phyloP scores from a whole-genome alignment of 2,329 filamentous ascomycete species.

The Trichoderma semiorbis region DNA sequence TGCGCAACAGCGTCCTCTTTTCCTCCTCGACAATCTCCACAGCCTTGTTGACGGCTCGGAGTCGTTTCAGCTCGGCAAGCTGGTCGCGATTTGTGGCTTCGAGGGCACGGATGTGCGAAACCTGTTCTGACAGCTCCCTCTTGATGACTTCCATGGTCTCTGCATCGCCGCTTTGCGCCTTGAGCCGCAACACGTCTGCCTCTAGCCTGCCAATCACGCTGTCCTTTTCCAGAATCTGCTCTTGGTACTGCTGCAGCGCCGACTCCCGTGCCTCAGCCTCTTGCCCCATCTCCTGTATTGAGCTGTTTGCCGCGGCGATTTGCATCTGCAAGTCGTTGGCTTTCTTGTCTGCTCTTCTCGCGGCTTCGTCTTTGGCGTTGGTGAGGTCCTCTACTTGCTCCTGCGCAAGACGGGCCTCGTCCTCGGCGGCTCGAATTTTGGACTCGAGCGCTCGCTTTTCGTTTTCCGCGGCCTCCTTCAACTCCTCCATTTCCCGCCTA shows the following conservation, averaged over 20 bases:
- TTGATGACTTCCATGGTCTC: conserved; percentile 85
- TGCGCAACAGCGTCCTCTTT: conserved; percentile 77
- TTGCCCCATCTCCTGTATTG: conserved; percentile 56
- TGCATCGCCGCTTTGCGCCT: conserved; percentile 80
- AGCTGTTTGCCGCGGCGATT: conserved; percentile 43
- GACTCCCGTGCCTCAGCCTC: conserved; percentile 55
- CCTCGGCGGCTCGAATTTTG: conserved; percentile 66
- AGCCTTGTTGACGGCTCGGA: conserved; percentile 79
- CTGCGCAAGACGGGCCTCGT: conserved; percentile 68
- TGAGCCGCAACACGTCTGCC: conserved; percentile 76
- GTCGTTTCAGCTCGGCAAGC: conserved; percentile 71
- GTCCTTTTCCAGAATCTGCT: conserved; percentile 66
- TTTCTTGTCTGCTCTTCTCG: conserved; percentile 57
- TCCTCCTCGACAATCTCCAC: conserved; percentile 94
- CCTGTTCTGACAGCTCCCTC: conserved; percentile 83
- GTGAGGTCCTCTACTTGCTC: conserved; percentile 77
- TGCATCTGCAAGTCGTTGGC: conserved; percentile 53
- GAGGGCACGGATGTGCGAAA: conserved; percentile 81
- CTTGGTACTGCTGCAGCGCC: conserved; percentile 58
- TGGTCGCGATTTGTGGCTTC: conserved; percentile 81
- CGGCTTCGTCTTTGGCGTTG: conserved; percentile 63
- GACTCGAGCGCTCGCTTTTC: conserved; percentile 66
- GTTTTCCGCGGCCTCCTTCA: conserved; percentile 47
- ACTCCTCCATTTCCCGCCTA: conserved; percentile 49
- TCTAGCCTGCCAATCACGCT: conserved; percentile 70